Evolutionary conservation across 805 yeast species (phyloP), one percentile per base, ranked within the genome.

Genomic region (Starmerella ratchasimensis): DNA sequence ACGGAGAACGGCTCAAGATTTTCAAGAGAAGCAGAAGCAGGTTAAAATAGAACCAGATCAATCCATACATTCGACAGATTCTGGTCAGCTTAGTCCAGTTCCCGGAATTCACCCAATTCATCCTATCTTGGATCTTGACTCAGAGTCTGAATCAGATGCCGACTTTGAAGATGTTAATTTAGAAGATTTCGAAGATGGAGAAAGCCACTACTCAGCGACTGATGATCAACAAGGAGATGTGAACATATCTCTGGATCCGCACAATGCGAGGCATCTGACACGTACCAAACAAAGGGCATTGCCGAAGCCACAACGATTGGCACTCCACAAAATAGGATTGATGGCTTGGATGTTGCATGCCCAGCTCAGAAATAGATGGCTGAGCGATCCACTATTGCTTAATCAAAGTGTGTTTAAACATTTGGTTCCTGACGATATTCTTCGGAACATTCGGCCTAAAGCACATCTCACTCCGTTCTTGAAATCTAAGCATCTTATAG

Each of bases 361-460:
- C 0, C 63, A 64, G 0, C 50, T 72, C 3, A 65, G 94, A 19
- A 88, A 86, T 53, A 47, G 59, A 5, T 86, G 95, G 95, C 68
- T 83, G 43, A 71, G 70, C 41, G 70, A 72, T 43, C 49, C 53
- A 1, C 42, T 45, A 3, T 51, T 80, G 0, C 62, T 66, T 14
- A 37, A 47, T 14, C 46, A 9, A 10, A 10, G 25, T 1, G 16
- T 49, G 8, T 56, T 83, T 11, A 55, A 63, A 18, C 57, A 57
- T 13, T 48, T 66, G 2, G 62, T 81, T 0, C 74, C 90, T 0
- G 57, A 58, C 0, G 56, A 59, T 3, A 56, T 72, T 0, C 57
- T 63, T 25, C 59, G 59, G 4, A 68, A 76, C 38, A 54, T 78
- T 20, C 65, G 61, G 37, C 75, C 77, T 0, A 57, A 62, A 16